Evolutionary conservation across 768 basidiomycete genomes (phyloP).

Genomic region (Cyclocybe cylindracea): DNA sequence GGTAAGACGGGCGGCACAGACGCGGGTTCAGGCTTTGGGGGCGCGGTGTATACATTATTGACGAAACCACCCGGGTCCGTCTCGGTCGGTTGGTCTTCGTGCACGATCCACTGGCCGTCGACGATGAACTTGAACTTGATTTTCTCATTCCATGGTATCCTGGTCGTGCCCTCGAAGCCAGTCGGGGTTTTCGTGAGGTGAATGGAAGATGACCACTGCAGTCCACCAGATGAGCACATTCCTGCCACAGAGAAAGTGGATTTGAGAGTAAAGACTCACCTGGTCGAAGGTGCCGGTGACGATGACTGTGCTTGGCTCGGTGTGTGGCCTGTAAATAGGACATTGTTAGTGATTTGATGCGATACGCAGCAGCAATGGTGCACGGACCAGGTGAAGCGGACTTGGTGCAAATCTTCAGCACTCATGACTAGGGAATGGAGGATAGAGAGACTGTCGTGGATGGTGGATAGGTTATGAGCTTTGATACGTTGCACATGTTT

Average conservation of each 20-base stretch:
- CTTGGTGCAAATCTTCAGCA: slow-evolving; percentile 45
- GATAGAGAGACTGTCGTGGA: slow-evolving; percentile 6
- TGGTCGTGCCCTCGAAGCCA: slow-evolving; percentile 56
- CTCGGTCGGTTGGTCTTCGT: slow-evolving; percentile 59
- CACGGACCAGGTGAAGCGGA: slow-evolving; percentile 52
- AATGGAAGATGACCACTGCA: slow-evolving; percentile 62
- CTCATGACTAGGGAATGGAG: slow-evolving; percentile 18
- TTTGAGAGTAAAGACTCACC: slow-evolving; percentile 40
- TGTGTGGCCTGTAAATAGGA: slow-evolving; percentile 52
- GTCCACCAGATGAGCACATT: slow-evolving; percentile 11
- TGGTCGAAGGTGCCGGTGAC: slow-evolving; percentile 81
- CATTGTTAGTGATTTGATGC: not conserved
- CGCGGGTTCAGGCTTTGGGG: slow-evolving; percentile 49
- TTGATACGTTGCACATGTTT: slow-evolving; percentile 36
- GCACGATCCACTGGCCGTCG: slow-evolving; percentile 65
- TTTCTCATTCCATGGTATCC: slow-evolving; percentile 63
- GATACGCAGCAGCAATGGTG: not conserved
- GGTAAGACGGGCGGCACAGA: slow-evolving; percentile 4
- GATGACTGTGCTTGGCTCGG: slow-evolving; percentile 56
- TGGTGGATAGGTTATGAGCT: slow-evolving; percentile 9
- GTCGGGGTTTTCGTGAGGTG: slow-evolving; percentile 50
- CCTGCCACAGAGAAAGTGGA: not conserved
- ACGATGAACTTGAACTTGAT: slow-evolving; percentile 80
- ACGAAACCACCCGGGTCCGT: slow-evolving; percentile 61
- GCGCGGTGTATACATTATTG: slow-evolving; percentile 67